Conservation (phyloP, 371 early-diverging fungal genomes). For the Vairimorpha necatrix region DNA sequence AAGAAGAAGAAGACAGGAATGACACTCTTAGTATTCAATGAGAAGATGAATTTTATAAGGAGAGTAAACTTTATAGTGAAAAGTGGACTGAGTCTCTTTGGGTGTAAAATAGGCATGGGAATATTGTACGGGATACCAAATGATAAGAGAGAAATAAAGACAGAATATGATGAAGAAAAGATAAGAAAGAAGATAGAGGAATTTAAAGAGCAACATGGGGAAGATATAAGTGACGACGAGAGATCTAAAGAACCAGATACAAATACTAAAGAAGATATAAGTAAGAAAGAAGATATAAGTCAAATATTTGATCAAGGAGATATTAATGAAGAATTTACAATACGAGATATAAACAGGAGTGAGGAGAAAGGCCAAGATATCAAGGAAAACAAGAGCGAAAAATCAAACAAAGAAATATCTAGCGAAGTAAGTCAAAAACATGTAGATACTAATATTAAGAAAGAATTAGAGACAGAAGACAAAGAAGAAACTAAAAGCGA, state of each 20-base stretch:
- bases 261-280: not conserved
- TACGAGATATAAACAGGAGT: not conserved
- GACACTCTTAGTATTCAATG: conserved; percentile 46
- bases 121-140: conserved; percentile 46
- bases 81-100: conserved; percentile 33
- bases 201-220: not conserved
- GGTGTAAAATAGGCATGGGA: conserved; percentile 55
- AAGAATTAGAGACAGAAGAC: not conserved
- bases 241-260: not conserved
- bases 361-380: too few species aligned
- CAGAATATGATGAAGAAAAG: conserved; percentile 13
- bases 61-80: conserved; percentile 37
- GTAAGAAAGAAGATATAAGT: not conserved
- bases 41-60: conserved; percentile 41
- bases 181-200: not conserved
- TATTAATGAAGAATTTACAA: not conserved
- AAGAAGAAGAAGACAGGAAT: conserved; percentile 34
- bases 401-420: too few species aligned
- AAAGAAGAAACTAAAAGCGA: not conserved
- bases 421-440: too few species aligned
- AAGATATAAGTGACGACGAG: conserved; percentile 13
- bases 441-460: too few species aligned
- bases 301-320: not conserved
- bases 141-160: not conserved
- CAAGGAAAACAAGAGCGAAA: too few species aligned